Evolutionary conservation across 208 protist genomes (phyloP).

Genomic region (Trypanosoma caninum): DNA sequence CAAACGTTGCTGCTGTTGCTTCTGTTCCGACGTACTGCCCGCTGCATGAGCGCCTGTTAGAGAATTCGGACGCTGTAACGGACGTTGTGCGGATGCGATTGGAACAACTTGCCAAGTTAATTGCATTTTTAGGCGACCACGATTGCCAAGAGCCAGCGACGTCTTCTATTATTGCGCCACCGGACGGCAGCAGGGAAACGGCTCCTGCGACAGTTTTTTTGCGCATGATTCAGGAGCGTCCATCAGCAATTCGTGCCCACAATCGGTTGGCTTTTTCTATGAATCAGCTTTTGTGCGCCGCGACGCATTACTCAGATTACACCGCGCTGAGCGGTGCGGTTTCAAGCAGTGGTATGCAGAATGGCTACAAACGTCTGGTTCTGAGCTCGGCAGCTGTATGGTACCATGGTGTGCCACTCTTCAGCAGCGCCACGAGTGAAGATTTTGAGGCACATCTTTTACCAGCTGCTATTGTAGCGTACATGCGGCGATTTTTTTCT

Average conservation of each 20-base stretch:
- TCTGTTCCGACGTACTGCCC: conserved; percentile 33
- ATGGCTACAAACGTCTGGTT: conserved; percentile 20
- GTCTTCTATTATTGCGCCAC: neutral
- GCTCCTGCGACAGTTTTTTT: conserved; percentile 23
- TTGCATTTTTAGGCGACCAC: conserved; percentile 8
- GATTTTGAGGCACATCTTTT: conserved; percentile 30
- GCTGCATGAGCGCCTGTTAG: conserved; percentile 39
- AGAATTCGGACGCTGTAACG: conserved; percentile 31
- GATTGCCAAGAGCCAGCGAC: conserved; percentile 3
- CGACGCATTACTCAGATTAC: conserved; percentile 28
- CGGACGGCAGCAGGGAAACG: neutral
- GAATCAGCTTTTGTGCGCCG: conserved; percentile 36
- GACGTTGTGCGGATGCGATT: conserved; percentile 26
- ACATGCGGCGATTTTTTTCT: conserved; percentile 20
- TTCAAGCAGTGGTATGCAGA: conserved; percentile 24
- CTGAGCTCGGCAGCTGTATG: conserved; percentile 27
- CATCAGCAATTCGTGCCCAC: conserved; percentile 27
- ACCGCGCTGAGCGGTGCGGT: conserved; percentile 35
- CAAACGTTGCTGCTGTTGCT: conserved; percentile 14
- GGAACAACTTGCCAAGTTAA: conserved; percentile 16
- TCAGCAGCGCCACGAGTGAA: conserved; percentile 7
- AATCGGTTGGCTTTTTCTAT: conserved; percentile 26
- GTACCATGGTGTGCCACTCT: conserved; percentile 23
- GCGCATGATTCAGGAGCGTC: conserved; percentile 26
- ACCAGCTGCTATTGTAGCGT: conserved; percentile 37